Evolutionary conservation across 345 rosid species (phyloP).

Genomic region (Linum trigynum): DNA sequence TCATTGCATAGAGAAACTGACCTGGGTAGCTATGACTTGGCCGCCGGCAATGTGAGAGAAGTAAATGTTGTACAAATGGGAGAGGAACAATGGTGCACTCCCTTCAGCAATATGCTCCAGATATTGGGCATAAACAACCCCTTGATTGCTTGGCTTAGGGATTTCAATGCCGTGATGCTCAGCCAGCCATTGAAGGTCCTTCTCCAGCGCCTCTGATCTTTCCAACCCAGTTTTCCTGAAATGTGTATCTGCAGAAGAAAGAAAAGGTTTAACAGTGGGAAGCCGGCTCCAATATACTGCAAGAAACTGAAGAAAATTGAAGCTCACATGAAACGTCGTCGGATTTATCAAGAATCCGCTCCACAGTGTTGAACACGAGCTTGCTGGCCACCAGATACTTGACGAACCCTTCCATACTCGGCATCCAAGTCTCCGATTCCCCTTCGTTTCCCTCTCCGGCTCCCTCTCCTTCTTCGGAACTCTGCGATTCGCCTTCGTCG

Average conservation of each 20-base stretch:
- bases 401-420: constrained; percentile 1
- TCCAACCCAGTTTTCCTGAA: constrained; percentile 86
- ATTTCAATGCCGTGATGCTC: constrained; percentile 29
- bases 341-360: constrained; percentile 21
- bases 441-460: constrained; percentile 16
- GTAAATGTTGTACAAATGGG: constrained; percentile 83
- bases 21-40: constrained; percentile 67
- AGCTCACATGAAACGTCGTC: neutral
- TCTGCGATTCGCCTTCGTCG: constrained; percentile 8
- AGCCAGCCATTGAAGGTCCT: constrained; percentile 60
- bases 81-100: constrained; percentile 67
- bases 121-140: constrained; percentile 55
- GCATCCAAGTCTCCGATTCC: neutral
- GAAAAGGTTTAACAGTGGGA: neutral
- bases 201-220: constrained; percentile 47
- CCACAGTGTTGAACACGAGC: constrained; percentile 5
- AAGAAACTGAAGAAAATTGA: neutral
- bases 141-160: constrained; percentile 57
- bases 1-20: constrained; percentile 4
- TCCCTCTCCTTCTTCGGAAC: constrained; percentile 10
- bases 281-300: neutral
- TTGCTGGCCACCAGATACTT: constrained; percentile 2
- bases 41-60: constrained; percentile 88
- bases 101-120: constrained; percentile 59
- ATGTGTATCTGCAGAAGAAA: constrained; percentile 50